Conservation (phyloP, 2,329 filamentous ascomycete species). For the Basipetospora sp. region DNA sequence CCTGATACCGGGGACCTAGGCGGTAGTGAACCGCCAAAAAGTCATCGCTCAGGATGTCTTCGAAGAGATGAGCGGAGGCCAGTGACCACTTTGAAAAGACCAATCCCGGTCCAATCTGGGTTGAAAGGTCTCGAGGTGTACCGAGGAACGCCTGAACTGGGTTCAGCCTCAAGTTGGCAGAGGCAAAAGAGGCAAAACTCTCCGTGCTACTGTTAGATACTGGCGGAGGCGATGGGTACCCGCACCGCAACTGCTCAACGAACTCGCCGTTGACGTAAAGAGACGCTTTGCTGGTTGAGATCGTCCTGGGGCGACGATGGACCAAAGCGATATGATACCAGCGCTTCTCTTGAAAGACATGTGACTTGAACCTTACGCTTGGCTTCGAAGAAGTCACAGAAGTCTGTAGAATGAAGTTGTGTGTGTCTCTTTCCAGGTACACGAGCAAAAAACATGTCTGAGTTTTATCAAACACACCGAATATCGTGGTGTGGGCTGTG, state of each 20-base stretch:
- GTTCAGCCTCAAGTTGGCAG: slow-evolving; percentile 38
- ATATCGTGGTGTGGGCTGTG: slow-evolving; percentile 79
- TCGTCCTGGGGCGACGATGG: slow-evolving; percentile 63
- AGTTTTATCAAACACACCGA: slow-evolving; percentile 81
- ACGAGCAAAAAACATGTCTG: slow-evolving; percentile 89
- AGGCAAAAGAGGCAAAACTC: slow-evolving; percentile 56
- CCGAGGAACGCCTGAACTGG: slow-evolving; percentile 86
- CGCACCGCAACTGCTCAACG: slow-evolving; percentile 76
- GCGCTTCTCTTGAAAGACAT: slow-evolving; percentile 54
- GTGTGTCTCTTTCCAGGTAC: slow-evolving; percentile 86
- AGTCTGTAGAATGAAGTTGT: slow-evolving; percentile 89
- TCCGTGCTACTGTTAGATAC: slow-evolving; percentile 47
- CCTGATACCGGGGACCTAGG: slow-evolving; percentile 78
- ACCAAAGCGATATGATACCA: slow-evolving; percentile 94
- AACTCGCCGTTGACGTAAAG: slow-evolving; percentile 90
- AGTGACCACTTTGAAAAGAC: slow-evolving; percentile 75
- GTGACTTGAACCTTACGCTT: slow-evolving; percentile 83
- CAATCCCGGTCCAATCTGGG: slow-evolving; percentile 55
- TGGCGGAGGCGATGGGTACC: slow-evolving; percentile 67
- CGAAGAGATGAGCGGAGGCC: slow-evolving; percentile 76
- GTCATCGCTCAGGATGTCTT: slow-evolving; percentile 79
- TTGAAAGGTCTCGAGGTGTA: slow-evolving; percentile 76
- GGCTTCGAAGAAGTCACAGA: slow-evolving; percentile 74
- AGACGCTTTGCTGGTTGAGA: slow-evolving; percentile 64
- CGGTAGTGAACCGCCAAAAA: slow-evolving; percentile 80